Evolutionary conservation across 805 yeast species (phyloP).

Genomic region (Debaryomyces prosopidis): DNA sequence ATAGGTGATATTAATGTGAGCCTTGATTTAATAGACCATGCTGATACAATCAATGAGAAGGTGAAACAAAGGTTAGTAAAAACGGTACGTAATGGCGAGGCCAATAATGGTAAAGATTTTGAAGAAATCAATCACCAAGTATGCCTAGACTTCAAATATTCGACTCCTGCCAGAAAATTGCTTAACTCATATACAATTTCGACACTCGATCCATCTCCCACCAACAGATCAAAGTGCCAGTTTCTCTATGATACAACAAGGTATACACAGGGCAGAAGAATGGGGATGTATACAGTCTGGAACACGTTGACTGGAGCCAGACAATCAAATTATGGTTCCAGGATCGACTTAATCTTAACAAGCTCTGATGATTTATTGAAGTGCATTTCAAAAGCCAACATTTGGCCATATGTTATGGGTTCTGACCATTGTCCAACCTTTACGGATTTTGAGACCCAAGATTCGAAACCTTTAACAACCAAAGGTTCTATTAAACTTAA

Average conservation of each 20-base stretch:
- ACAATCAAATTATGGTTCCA: slow-evolving; percentile 81
- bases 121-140: slow-evolving; percentile 27
- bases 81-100: slow-evolving; percentile 9
- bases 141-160: slow-evolving; percentile 35
- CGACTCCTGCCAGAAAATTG: slow-evolving; percentile 28
- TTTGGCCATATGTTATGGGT: slow-evolving; percentile 73
- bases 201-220: slow-evolving; percentile 5
- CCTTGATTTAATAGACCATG: slow-evolving; percentile 79
- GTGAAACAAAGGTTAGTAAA: slow-evolving; percentile 36
- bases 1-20: slow-evolving; percentile 91
- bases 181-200: slow-evolving; percentile 30
- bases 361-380: slow-evolving; percentile 37
- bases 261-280: slow-evolving; percentile 50
- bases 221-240: slow-evolving; percentile 10
- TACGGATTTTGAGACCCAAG: slow-evolving; percentile 53
- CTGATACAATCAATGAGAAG: slow-evolving; percentile 58
- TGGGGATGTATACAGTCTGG: slow-evolving; percentile 89
- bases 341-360: slow-evolving; percentile 76
- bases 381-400: slow-evolving; percentile 43
- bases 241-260: slow-evolving; percentile 63
- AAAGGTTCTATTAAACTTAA: slow-evolving; percentile 22
- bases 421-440: slow-evolving; percentile 95
- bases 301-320: slow-evolving; percentile 74
- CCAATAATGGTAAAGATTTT: slow-evolving; percentile 11
- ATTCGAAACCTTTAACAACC: slow-evolving; percentile 1